Evolutionary conservation across 169 alveolate genomes (phyloP).

Genomic region (Cryptosporidium tyzzeri): DNA sequence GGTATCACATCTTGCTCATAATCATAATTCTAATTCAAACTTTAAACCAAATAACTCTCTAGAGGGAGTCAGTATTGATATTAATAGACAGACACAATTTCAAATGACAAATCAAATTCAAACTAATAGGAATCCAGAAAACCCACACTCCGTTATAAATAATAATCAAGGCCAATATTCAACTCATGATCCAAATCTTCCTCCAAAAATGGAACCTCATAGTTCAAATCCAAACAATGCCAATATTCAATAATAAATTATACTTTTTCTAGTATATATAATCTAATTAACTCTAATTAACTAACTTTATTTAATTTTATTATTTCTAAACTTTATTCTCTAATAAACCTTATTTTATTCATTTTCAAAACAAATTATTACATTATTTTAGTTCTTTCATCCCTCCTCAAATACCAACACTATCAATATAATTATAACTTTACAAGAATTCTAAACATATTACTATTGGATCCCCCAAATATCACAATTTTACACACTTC

Average conservation of each 20-base stretch:
- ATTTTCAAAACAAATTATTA: neutral
- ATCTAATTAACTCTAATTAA: neutral
- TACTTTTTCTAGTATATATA: neutral
- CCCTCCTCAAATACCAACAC: neutral
- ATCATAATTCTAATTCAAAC: neutral
- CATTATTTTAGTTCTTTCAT: neutral
- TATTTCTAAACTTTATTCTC: neutral
- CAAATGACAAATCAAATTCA: neutral
- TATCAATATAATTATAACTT: too few species aligned
- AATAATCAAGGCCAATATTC: neutral
- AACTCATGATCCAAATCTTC: neutral
- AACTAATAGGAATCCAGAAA: neutral
- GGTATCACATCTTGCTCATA: neutral
- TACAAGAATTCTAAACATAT: neutral
- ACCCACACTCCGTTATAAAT: neutral
- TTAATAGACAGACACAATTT: neutral
- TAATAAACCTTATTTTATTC: too few species aligned
- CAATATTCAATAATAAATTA: neutral
- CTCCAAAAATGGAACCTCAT: slow-evolving; percentile 14
- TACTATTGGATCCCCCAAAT: neutral
- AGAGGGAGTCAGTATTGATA: neutral
- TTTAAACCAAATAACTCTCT: neutral
- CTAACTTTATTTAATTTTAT: neutral
- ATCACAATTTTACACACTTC: neutral
- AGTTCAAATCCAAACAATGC: neutral